Base-by-base conservation (phyloP, 2,329 filamentous ascomycete species). In the Tolypocladium cylindrosporum region DNA sequence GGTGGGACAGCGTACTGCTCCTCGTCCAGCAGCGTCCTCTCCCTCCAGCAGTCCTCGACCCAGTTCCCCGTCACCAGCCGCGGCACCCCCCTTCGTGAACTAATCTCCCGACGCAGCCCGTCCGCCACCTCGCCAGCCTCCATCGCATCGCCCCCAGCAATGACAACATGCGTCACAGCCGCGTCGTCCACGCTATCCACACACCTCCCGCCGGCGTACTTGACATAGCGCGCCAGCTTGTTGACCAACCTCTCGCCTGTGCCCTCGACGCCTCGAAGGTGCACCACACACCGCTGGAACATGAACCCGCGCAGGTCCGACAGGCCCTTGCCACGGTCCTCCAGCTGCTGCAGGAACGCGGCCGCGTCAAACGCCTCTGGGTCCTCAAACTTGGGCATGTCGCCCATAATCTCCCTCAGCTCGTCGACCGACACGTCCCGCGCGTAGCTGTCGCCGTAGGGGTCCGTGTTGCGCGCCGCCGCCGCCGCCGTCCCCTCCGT, bases 361-460 rank as follows among this genome's bases (percentile, higher is more conserved):
- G 70, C 63, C 48, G 73, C 74, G 24, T 80, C 71, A 58, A 84
- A 80, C 0, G 65, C 62, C 1, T 67, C 68, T 13, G 68, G 62
- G 16, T 73, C 68, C 55, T 78, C 71, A n/a, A 75, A 73, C 62
- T 79, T 76, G 0, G 78, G 75, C 76, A 86, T 85, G 3, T 72
- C 68, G 9, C 65, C 66, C 51, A 86, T 61, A 0, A 86, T 67
- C 3, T 69, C 68, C 43, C 71, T 76, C 54, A 96, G 77, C 65
- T 93, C 89, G 1, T 84, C 79, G 0, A 81, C 64, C 1, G 77
- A 79, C 10, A 88, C 75, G 64, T 96, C 85, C 5, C 92, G 79
- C 0, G 85, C 81, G 71, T 90, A 97, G 67, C 91, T 92, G 69
- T 99, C 94, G 0, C 88, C 89, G 64, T 84, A 94, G 56, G 79